Conservation (phyloP, 75 land plant genomes). For the Pinus taeda region DNA sequence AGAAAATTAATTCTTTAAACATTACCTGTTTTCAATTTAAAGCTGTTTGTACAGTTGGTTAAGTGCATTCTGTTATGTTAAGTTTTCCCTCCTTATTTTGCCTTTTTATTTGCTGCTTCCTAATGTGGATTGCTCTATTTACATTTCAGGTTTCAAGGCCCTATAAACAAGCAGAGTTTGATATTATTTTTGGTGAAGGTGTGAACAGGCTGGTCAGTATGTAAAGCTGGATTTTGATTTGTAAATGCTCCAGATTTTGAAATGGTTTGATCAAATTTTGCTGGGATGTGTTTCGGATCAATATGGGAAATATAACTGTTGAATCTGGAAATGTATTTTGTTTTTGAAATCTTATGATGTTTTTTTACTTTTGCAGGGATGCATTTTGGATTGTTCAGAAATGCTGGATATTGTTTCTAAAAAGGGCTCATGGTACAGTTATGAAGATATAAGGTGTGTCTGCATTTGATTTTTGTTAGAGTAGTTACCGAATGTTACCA, state of each 20-base stretch:
- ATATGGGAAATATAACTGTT: neutral
- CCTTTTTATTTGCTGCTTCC: neutral
- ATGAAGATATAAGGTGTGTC: conserved; percentile 75
- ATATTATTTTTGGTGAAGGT: conserved; percentile 94
- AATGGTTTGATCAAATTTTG: neutral
- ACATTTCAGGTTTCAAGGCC: conserved; percentile 85
- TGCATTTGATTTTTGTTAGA: neutral
- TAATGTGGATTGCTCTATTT: neutral
- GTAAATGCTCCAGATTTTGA: neutral
- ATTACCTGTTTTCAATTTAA: neutral
- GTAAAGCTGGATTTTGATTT: neutral
- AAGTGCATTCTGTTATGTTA: neutral
- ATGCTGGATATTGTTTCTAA: conserved; percentile 63
- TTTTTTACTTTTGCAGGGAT: conserved; percentile 49
- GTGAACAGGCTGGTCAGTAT: conserved; percentile 74
- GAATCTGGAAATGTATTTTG: conserved; percentile 1
- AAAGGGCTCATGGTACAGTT: conserved; percentile 96
- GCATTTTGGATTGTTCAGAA: conserved; percentile 90
- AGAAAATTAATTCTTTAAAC: neutral
- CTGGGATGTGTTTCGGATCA: no score
- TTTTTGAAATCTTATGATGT: neutral
- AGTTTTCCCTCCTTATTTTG: neutral
- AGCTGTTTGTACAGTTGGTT: neutral
- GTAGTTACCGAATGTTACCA: neutral
- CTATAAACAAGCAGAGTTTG: conserved; percentile 97